Conservation (phyloP, 2,329 filamentous ascomycete species). For the Monosporascus sp. region DNA sequence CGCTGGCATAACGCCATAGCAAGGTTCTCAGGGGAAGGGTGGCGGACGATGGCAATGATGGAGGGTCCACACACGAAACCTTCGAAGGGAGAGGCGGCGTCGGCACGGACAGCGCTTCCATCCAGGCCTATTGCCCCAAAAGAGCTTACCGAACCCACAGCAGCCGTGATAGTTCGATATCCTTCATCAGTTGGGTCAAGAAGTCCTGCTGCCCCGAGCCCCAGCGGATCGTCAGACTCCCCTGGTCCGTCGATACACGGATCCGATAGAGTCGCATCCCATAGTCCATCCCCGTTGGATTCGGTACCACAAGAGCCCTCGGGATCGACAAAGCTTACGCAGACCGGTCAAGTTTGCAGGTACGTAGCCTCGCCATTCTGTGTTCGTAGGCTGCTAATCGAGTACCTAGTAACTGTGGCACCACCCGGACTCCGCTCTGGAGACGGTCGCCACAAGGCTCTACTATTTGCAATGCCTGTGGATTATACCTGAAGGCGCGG, state of each 20-base stretch:
- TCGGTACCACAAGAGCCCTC: constrained; percentile 14
- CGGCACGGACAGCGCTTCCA: constrained; percentile 23
- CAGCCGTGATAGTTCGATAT: constrained; percentile 12
- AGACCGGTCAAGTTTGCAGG: constrained; percentile 29
- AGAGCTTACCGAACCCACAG: constrained; percentile 17
- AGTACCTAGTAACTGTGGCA: constrained; percentile 76
- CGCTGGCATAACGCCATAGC: constrained; percentile 1
- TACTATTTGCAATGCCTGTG: constrained; percentile 97
- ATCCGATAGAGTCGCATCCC: constrained; percentile 23
- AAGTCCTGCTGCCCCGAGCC: constrained; percentile 20
- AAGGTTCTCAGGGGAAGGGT: constrained; percentile 1
- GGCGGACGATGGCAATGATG: constrained; percentile 15
- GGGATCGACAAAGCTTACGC: constrained; percentile 11
- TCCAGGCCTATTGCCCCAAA: constrained; percentile 21
- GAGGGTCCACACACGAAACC: constrained; percentile 16
- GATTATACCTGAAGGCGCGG: constrained; percentile 87
- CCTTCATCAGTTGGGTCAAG: constrained; percentile 17
- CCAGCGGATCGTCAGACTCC: constrained; percentile 19
- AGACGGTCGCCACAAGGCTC: constrained; percentile 86
- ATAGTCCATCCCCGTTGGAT: constrained; percentile 26
- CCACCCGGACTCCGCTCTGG: constrained; percentile 91
- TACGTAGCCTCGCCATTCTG: constrained; percentile 11
- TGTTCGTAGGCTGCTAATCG: constrained; percentile 15
- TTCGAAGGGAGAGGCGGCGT: constrained; percentile 16
- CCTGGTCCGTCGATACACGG: constrained; percentile 23